A percentile compares a stretch with the other conserved stretches of the same genome.
Conservation (phyloP, 2,329 filamentous ascomycete genomes). For the Trichoderma sp. region DNA sequence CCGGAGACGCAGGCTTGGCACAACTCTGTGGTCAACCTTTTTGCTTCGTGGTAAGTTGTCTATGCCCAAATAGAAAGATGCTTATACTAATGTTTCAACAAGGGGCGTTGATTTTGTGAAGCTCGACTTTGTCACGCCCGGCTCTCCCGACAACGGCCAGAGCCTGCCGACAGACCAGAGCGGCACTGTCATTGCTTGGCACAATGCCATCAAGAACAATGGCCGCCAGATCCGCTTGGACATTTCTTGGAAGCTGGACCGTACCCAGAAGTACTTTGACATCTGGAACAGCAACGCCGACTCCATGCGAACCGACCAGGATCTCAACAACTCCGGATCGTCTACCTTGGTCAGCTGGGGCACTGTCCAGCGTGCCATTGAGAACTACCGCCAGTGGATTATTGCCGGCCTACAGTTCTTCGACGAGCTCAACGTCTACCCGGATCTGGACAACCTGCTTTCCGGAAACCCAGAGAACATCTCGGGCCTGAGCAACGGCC, state of each 20-base stretch:
- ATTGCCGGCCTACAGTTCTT: conserved; percentile 26
- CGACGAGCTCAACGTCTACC: conserved; percentile 24
- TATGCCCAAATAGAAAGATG: background rate
- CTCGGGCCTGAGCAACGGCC: conserved; percentile 26
- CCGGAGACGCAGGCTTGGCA: conserved; percentile 28
- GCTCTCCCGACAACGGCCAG: conserved; percentile 29
- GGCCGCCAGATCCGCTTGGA: conserved; percentile 28
- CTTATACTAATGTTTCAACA: background rate
- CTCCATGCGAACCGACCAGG: conserved; percentile 30
- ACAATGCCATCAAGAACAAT: conserved; percentile 26
- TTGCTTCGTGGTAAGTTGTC: conserved; percentile 27
- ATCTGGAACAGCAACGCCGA: conserved; percentile 29
- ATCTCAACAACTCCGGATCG: conserved; percentile 28
- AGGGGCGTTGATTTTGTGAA: conserved; percentile 30
- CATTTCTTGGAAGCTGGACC: conserved; percentile 31
- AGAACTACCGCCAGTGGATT: conserved; percentile 31
- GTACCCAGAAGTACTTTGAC: conserved; percentile 27
- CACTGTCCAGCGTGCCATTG: conserved; percentile 28
- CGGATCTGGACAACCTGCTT: conserved; percentile 29
- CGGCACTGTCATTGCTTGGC: conserved; percentile 28
- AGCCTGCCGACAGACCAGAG: conserved; percentile 27
- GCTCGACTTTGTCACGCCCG: conserved; percentile 29
- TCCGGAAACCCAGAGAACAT: conserved; percentile 25
- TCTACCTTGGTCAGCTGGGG: conserved; percentile 26
- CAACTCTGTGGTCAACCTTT: conserved; percentile 27